Evolutionary conservation across 257 asterid genomes (phyloP), one percentile per base, ranked within the genome.

Genomic region (Solanum sitiens): DNA sequence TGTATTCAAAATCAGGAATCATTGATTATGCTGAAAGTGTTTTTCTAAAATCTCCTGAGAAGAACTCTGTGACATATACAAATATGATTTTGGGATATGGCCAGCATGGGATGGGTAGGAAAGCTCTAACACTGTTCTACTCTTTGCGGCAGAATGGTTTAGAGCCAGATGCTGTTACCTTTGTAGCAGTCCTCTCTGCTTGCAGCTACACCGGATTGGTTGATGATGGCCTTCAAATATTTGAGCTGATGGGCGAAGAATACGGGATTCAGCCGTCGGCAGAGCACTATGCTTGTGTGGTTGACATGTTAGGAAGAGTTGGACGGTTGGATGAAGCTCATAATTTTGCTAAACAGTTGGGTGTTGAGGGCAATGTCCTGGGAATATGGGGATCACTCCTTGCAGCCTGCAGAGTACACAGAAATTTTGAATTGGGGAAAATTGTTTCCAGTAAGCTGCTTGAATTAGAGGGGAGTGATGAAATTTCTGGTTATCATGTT

Each of bases 61-160:
- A 91, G 83, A 96, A 94, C 87, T 91, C 97, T 11, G 95, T 96
- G 74, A 94, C 98, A 70, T 94, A 83, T 91, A 95, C 98, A 6
- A 96, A 94, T 90, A 95, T 96, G 98, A 95, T 94, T 89, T 72
- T 94, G 88, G 99, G 98, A 59, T 96, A 95, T 87, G 99, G 95
- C 44, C 99, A 94, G 74, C 96, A 96, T 83, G 98, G 99, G 56
- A 94, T 94, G 96, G 95, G 97, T 33, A 93, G 95, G 89, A 93
- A 94, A 88, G 98, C 99, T 35, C 47, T 95, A 13, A 37, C 4
- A 83, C 87, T 94, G 11, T 95, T 96, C 76, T 88, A 88, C 80
- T 91, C 95, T 30, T 91, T 93, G 97, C 88, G 59, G 89, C 94
- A 89, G 40, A 84, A 61, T 33, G 91, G 94, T 18, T 77, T 93